phyloP scores from a whole-genome alignment of 1,284 basidiomycete genomes.

The Ganoderma leucocontextum region DNA sequence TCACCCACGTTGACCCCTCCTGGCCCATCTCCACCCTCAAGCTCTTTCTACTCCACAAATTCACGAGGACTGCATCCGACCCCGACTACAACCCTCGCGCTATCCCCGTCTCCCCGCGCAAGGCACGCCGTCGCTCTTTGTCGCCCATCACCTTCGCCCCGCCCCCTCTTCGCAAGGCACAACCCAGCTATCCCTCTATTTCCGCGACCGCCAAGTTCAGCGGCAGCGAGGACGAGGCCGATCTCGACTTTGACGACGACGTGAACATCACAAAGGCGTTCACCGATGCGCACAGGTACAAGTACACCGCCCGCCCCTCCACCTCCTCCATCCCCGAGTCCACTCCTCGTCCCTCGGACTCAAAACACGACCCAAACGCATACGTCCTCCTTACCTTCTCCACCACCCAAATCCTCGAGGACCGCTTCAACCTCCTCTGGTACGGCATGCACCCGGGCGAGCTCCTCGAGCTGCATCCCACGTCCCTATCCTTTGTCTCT shows the following conservation, averaged over 20 bases:
- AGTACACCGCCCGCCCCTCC: slow-evolving; percentile 31
- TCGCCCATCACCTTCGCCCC: slow-evolving; percentile 70
- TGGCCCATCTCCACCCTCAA: slow-evolving; percentile 71
- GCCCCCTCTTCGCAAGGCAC: slow-evolving; percentile 25
- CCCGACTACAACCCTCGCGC: slow-evolving; percentile 28
- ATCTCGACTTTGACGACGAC: slow-evolving; percentile 19
- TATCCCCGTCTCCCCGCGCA: slow-evolving; percentile 29
- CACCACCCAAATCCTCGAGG: slow-evolving; percentile 72
- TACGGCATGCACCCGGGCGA: slow-evolving; percentile 67
- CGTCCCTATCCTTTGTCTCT: slow-evolving; percentile 47
- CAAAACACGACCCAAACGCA: slow-evolving; percentile 18
- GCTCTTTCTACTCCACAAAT: slow-evolving; percentile 65
- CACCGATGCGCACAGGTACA: slow-evolving; percentile 30
- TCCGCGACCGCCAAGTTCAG: slow-evolving; percentile 13
- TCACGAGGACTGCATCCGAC: slow-evolving; percentile 41
- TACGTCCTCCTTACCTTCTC: slow-evolving; percentile 67
- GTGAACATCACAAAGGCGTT: slow-evolving; percentile 26
- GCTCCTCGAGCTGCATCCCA: slow-evolving; percentile 67
- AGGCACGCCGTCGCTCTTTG: slow-evolving; percentile 43
- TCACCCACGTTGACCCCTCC: slow-evolving; percentile 64
- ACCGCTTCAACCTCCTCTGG: slow-evolving; percentile 63
- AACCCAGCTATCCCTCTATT: background rate
- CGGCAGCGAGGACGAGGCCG: slow-evolving; percentile 9
- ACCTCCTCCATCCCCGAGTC: slow-evolving; percentile 30
- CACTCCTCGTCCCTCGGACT: slow-evolving; percentile 15